Evolutionary conservation across 2,329 filamentous ascomycete genomes (phyloP).

Genomic region (Xylaria sp.): DNA sequence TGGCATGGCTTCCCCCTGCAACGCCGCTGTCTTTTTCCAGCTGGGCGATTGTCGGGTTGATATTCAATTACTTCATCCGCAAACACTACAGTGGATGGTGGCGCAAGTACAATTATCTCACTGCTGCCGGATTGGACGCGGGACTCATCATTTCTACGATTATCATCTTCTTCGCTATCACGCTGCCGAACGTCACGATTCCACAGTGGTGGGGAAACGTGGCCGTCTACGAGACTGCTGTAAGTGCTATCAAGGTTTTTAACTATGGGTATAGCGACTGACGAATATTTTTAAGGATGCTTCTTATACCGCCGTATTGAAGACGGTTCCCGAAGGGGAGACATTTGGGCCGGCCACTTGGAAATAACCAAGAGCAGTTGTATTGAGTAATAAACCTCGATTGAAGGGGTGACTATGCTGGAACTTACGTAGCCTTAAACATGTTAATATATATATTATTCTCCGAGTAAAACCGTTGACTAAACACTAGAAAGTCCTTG

Average conservation of each 20-base stretch:
- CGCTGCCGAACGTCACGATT: conserved; percentile 52
- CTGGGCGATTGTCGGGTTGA: conserved; percentile 67
- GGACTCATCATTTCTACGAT: conserved; percentile 54
- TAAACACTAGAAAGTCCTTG: neutral
- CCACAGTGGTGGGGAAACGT: conserved; percentile 66
- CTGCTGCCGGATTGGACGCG: conserved; percentile 54
- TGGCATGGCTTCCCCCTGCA: conserved; percentile 66
- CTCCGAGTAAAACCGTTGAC: neutral
- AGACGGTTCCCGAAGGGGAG: conserved; percentile 48
- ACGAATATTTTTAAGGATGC: conserved; percentile 49
- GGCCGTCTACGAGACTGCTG: conserved; percentile 53
- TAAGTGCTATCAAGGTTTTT: conserved; percentile 51
- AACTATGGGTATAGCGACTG: conserved; percentile 43
- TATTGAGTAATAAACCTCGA: neutral
- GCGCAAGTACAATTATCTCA: conserved; percentile 59
- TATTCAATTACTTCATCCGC: conserved; percentile 69
- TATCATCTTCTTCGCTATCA: conserved; percentile 53
- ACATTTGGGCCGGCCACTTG: conserved; percentile 55
- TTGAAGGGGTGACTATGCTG: neutral
- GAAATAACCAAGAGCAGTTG: conserved; percentile 37
- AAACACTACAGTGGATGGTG: conserved; percentile 69
- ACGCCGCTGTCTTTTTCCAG: conserved; percentile 68
- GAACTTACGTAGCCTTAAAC: neutral
- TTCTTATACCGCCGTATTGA: conserved; percentile 47
- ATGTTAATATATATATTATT: neutral